A percentile compares a stretch with the other conserved stretches of the same genome.
Evolutionary conservation across 257 asterid genomes (phyloP).

Genomic region (Primulina eburnea): DNA sequence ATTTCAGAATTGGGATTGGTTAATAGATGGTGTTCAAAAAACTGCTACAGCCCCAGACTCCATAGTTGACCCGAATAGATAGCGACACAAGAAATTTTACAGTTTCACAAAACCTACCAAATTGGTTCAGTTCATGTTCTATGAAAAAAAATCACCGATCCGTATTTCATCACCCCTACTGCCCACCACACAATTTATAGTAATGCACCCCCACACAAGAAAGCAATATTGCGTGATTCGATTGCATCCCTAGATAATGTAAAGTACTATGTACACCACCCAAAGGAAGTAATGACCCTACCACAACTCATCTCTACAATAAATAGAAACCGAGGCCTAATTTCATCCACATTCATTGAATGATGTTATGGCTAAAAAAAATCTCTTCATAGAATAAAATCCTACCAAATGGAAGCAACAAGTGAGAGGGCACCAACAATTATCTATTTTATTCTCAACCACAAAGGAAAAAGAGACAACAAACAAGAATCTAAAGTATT

Average conservation of each 20-base stretch:
- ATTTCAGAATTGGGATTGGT: too few relatives aligned
- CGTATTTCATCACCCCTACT: too few relatives aligned
- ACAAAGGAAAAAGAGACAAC: constrained; percentile 14
- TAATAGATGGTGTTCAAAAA: too few relatives aligned
- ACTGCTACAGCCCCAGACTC: too few relatives aligned
- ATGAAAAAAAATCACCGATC: too few relatives aligned
- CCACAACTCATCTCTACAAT: constrained; percentile 25
- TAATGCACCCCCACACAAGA: not conserved
- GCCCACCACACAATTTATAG: too few relatives aligned
- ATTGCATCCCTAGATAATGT: constrained; percentile 17
- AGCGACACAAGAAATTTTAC: too few relatives aligned
- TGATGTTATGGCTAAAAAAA: constrained; percentile 14
- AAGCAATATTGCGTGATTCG: not conserved
- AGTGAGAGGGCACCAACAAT: constrained; percentile 22
- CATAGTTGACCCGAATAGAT: too few relatives aligned
- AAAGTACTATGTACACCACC: constrained; percentile 25
- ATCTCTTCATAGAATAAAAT: constrained; percentile 24
- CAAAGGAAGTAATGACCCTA: constrained; percentile 28
- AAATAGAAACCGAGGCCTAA: constrained; percentile 29
- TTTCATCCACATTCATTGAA: constrained; percentile 28
- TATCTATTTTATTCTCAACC: constrained; percentile 33
- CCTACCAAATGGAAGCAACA: constrained; percentile 27
- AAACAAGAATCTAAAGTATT: constrained; percentile 31
- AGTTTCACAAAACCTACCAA: too few relatives aligned
- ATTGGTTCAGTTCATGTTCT: too few relatives aligned